Evolutionary conservation across 257 asterid genomes (phyloP).

Genomic region (Euphrasia confusa): DNA sequence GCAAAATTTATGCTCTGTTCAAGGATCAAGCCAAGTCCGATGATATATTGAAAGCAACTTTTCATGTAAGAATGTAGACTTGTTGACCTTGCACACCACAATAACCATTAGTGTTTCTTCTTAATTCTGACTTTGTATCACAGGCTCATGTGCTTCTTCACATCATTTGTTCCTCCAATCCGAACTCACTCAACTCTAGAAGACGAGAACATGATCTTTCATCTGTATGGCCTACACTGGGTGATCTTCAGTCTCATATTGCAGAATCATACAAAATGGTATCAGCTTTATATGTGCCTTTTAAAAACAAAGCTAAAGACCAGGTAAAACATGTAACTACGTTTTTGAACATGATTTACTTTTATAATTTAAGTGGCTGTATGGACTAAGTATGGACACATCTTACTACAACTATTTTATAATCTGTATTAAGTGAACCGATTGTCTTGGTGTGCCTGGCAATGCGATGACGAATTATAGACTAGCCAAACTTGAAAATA

Average conservation of each 20-base stretch:
- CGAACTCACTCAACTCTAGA: conserved; percentile 31
- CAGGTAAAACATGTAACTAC: conserved; percentile 61
- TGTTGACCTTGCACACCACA: conserved; percentile 19
- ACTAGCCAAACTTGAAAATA: background rate
- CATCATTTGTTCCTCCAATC: conserved; percentile 54
- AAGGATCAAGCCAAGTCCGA: conserved; percentile 97
- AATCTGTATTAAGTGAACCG: background rate
- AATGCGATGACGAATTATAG: conserved; percentile 3
- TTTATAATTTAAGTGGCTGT: conserved; percentile 2
- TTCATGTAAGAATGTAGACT: conserved; percentile 63
- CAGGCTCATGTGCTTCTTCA: conserved; percentile 98
- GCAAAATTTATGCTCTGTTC: conserved; percentile 75
- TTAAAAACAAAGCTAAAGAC: conserved; percentile 79
- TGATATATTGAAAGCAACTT: conserved; percentile 92
- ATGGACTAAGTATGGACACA: background rate
- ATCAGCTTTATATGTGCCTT: conserved; percentile 84
- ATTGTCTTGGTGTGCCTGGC: background rate
- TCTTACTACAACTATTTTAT: background rate
- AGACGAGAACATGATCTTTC: conserved; percentile 41
- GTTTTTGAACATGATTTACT: background rate
- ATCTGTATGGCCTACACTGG: conserved; percentile 35
- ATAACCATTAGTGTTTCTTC: conserved; percentile 12
- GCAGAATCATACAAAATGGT: conserved; percentile 92
- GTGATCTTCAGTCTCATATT: conserved; percentile 68
- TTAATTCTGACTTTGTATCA: conserved; percentile 31